Evolutionary conservation across 106 monocot species (phyloP), one percentile per base, ranked within the genome.

Genomic region (Agapanthus africanus): DNA sequence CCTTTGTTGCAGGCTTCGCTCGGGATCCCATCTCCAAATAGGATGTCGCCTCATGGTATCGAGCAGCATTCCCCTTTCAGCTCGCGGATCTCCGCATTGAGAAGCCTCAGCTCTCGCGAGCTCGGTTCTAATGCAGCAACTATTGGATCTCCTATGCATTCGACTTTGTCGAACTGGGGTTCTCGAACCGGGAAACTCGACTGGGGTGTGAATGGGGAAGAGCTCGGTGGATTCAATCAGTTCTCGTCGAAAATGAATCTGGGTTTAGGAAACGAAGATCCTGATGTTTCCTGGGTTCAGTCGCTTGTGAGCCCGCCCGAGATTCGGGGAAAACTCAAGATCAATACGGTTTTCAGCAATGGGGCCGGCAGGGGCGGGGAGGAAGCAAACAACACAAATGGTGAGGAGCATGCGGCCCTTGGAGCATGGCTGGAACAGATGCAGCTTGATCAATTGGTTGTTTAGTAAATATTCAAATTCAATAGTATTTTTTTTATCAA

Each of bases 201-300:
- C 13, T 87, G 87, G 85, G 82, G 78, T 0, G 82, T 88, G 1
- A 75, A 83, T 27, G 76, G 83, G 4, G 88, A 80, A 5, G 88
- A 88, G 30, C 72, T 83, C 0, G 72, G 76, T 33, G 56, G 61
- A 11, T 63, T 80, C 15, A 47, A 36, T 19, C 40, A 35, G 15
- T 68, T 49, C 0, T 67, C 75, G 0, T 50, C 69, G 0, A 79
- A 80, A 0, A 75, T 73, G 4, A 76, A 79, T 22, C 31, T 40
- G 31, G 42, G 67, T 15, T 25, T 37, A 11, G 59, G 61, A 1
- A 64, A 50, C 0, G 83, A 85, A 33, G 88, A 92, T 73, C 88
- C 88, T 0, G 92, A 92, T 62, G 61, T 92, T 10, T 85, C 88
- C 0, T 92, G 92, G 92, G 85, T 92, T 11, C 79, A 91, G 50